Conservation (phyloP, 257 asterid species). For the Capsicum baccatum region DNA sequence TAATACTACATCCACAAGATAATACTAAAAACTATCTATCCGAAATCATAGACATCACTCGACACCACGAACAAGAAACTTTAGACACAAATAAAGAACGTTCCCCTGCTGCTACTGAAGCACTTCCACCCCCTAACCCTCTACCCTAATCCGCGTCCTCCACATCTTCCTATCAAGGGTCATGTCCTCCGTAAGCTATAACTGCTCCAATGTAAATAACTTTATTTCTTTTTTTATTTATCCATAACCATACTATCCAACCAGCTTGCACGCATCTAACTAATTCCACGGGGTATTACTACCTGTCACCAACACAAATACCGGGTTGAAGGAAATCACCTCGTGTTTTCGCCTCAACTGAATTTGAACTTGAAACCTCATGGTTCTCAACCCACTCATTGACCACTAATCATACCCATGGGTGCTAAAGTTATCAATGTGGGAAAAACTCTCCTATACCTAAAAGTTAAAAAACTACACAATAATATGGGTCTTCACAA, state of each 20-base stretch:
- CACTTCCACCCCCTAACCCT: too few species aligned
- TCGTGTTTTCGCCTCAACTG: neutral
- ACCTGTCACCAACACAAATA: neutral
- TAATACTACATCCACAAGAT: too few species aligned
- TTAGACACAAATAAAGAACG: too few species aligned
- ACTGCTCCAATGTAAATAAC: neutral
- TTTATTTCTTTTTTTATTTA: neutral
- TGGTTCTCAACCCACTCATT: neutral
- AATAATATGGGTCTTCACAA: neutral
- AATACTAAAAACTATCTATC: too few species aligned
- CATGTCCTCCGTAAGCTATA: too few species aligned
- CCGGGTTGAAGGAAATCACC: neutral
- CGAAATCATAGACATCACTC: too few species aligned
- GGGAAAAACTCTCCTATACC: neutral
- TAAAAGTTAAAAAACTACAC: neutral
- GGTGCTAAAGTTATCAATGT: neutral
- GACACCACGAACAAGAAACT: too few species aligned
- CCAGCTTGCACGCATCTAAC: neutral
- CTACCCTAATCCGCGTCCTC: too few species aligned
- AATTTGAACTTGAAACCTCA: neutral
- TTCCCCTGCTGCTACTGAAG: too few species aligned
- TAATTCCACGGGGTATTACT: neutral
- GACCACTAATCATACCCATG: neutral
- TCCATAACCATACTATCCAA: neutral
- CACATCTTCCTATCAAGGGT: too few species aligned